Evolutionary conservation across 2,329 filamentous ascomycete genomes (phyloP), one percentile per base, ranked within the genome.

Genomic region (Cladosporium sp.): DNA sequence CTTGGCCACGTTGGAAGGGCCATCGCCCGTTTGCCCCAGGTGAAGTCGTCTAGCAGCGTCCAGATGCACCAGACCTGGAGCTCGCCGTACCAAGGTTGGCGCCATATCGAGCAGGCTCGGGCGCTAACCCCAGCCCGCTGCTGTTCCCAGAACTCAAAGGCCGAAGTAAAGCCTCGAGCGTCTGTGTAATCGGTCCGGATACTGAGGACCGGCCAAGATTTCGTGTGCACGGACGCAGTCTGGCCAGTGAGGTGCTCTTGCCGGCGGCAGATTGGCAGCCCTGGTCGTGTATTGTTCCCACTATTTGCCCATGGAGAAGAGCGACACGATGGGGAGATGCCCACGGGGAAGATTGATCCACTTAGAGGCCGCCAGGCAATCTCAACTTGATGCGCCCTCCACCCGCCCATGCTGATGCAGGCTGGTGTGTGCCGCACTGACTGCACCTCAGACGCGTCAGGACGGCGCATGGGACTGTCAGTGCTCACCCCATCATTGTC

Each of bases 11-110:
- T n/a, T 19, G 32, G n/a, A 22, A 44, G 36, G 24, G 44, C 25
- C 20, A 20, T 20, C 22, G 24, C 44, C 28, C n/a, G 42, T 22
- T 49, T 24, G 35, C n/a, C 24, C 45, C 54, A 40, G 42, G 45
- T 49, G 45, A 51, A 19, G 54, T 57, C 36, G 54, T 44, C 54
- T 51, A 50, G 54, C 45, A 50, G 45, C 54, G 51, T 57, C 45
- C 45, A 57, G 54, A 24, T 45, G 22, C 34, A 22, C 22, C 28
- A 35, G 17, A 28, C 45, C 24, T 28, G 22, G 24, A n/a, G 42
- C 42, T 28, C 42, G 42, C 42, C 42, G 42, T 50, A 42, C 25
- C 40, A 55, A 19, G 22, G 39, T 24, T 37, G 52, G 15, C 39
- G 24, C 20, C 22, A 42, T 55, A 32, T 15, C 22, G 40, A 42